Percentiles rank a stretch among this genome's conserved stretches.
These are phyloP conservation scores for Phoenix roebelenii DNA, from an alignment of 176 grass and related monocot species.

Conservation along the genomic window DNA sequence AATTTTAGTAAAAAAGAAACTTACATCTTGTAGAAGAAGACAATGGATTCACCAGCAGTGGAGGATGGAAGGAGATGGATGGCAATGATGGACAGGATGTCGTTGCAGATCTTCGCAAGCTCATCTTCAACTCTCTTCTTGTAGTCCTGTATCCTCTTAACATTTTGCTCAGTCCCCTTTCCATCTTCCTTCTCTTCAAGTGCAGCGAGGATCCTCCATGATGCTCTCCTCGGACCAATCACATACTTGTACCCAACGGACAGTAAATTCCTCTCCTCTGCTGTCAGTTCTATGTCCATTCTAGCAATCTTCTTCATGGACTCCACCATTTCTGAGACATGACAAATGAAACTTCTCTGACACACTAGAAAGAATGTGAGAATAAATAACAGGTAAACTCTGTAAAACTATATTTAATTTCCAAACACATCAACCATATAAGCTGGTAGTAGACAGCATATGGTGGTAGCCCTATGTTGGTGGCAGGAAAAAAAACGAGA, in stretches of 20 bases:
- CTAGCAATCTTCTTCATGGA: constrained; percentile 69
- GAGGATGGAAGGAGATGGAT: constrained; percentile 84
- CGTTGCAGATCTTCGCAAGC: constrained; percentile 55
- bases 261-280: constrained; percentile 71
- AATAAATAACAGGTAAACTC: too few species aligned
- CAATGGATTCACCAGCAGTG: constrained; percentile 44
- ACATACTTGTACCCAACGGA: constrained; percentile 73
- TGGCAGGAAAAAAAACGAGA: too few species aligned
- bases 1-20: constrained; percentile 10
- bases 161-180: constrained; percentile 24
- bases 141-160: constrained; percentile 38
- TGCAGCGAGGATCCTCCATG: constrained; percentile 61
- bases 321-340: constrained; percentile 57
- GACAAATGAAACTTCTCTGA: too few species aligned
- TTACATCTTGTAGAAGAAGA: constrained; percentile 97
- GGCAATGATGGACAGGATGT: constrained; percentile 78
- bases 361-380: too few species aligned
- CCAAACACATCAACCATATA: too few species aligned
- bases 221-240: constrained; percentile 61
- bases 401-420: too few species aligned
- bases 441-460: too few species aligned
- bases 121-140: constrained; percentile 71
- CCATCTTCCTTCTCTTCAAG: constrained; percentile 36
- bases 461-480: too few species aligned
- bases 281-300: constrained; percentile 83